Conservation (phyloP, 768 basidiomycete genomes). For the Auricularia cornea region DNA sequence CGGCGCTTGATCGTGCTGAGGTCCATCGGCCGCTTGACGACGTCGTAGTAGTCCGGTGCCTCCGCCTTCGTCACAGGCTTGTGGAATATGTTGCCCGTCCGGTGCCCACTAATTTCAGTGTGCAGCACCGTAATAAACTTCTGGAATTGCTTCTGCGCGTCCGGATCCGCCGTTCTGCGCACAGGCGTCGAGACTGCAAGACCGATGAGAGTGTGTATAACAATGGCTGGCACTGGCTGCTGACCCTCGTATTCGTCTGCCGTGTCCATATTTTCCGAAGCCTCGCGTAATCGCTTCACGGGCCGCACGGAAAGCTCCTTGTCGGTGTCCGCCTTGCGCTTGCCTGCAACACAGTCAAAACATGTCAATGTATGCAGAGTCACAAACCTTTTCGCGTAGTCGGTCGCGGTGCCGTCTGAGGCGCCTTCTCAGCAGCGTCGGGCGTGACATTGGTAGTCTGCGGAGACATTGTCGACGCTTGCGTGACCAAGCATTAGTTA, state of each 20-base stretch:
- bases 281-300: constrained; percentile 5
- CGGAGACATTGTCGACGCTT: neutral
- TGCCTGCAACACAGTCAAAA: neutral
- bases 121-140: constrained; percentile 75
- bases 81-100: constrained; percentile 84
- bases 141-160: constrained; percentile 55
- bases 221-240: neutral
- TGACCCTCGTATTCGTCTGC: neutral
- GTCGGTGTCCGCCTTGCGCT: neutral
- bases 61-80: constrained; percentile 83
- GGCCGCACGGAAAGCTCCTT: constrained; percentile 4
- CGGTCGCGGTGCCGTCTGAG: too few species aligned
- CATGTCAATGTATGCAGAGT: neutral
- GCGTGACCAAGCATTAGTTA: neutral
- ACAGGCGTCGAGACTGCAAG: neutral
- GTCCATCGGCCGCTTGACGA: constrained; percentile 93
- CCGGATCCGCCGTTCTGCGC: constrained; percentile 1
- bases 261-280: neutral
- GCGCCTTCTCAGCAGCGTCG: too few species aligned
- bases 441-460: neutral
- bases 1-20: constrained; percentile 85
- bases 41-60: constrained; percentile 85
- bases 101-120: constrained; percentile 73
- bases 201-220: neutral
- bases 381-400: too few species aligned